Evolutionary conservation across 805 yeast species (phyloP).

Genomic region (Blastobotrys robertii): DNA sequence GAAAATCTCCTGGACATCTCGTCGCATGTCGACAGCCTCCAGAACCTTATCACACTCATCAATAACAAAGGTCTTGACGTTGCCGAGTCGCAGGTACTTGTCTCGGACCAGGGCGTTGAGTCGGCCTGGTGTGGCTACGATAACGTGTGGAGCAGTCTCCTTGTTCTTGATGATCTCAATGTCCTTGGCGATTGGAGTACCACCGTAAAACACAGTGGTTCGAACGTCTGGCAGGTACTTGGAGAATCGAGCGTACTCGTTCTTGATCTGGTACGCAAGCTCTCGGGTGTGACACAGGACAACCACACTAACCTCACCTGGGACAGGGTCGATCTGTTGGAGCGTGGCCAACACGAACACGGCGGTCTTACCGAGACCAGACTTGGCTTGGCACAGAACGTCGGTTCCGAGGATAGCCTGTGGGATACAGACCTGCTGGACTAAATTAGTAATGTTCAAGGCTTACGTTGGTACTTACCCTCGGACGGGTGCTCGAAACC

Average conservation of each 20-base stretch:
- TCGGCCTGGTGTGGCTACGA: slow-evolving; percentile 98
- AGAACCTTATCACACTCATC: slow-evolving; percentile 98
- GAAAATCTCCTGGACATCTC: slow-evolving; percentile 97
- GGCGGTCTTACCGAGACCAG: slow-evolving; percentile 99
- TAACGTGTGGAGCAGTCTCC: slow-evolving; percentile 92
- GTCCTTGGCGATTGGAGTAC: slow-evolving; percentile 78
- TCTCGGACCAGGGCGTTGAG: slow-evolving; percentile 89
- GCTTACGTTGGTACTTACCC: slow-evolving; percentile 49
- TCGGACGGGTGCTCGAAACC: slow-evolving; percentile 99
- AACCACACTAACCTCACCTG: slow-evolving; percentile 90
- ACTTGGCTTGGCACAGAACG: slow-evolving; percentile 97
- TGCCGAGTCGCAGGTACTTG: slow-evolving; percentile 74
- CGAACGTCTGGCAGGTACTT: slow-evolving; percentile 97
- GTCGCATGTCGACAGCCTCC: slow-evolving; percentile 88
- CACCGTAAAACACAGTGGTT: slow-evolving; percentile 96
- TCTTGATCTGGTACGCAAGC: slow-evolving; percentile 94
- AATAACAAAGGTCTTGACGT: slow-evolving; percentile 87
- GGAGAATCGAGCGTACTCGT: slow-evolving; percentile 94
- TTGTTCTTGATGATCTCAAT: slow-evolving; percentile 80
- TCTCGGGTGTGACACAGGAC: slow-evolving; percentile 98
- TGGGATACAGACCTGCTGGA: slow-evolving; percentile 96
- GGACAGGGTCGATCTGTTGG: slow-evolving; percentile 94
- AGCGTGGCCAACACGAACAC: slow-evolving; percentile 92
- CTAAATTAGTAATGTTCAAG: slow-evolving; percentile 32
- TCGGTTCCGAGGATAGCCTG: slow-evolving; percentile 97